A percentile compares a stretch with the other conserved stretches of the same genome.
These are phyloP conservation scores for Phytophthora pluvialis DNA, from an alignment of 352 stramenopile species.

Conservation along the genomic window DNA sequence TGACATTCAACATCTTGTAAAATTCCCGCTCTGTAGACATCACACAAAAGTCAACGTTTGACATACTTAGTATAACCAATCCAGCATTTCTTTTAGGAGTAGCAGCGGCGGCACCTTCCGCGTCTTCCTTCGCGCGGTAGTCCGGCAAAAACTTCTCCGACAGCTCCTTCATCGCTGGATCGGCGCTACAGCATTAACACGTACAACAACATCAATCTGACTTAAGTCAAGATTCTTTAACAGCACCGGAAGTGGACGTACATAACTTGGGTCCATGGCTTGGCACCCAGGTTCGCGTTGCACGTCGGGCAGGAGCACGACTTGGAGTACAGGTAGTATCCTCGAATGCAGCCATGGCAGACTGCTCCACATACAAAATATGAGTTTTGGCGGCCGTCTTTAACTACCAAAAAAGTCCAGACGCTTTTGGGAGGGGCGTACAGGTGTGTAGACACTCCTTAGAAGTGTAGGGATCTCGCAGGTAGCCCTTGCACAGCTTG, in stretches of 20 bases:
- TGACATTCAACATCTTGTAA: slow-evolving; percentile 59
- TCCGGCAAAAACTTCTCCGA: slow-evolving; percentile 57
- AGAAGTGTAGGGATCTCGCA: slow-evolving; percentile 72
- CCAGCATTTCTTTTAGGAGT: too few relatives aligned
- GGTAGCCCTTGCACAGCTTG: slow-evolving; percentile 71
- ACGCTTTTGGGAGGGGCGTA: slow-evolving; percentile 34
- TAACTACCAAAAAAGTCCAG: neutral
- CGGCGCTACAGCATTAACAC: slow-evolving; percentile 38
- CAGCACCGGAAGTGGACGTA: too few relatives aligned
- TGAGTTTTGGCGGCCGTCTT: neutral
- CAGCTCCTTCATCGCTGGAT: slow-evolving; percentile 66
- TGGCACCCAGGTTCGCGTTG: slow-evolving; percentile 49
- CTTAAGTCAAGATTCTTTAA: too few relatives aligned
- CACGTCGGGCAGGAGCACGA: slow-evolving; percentile 57
- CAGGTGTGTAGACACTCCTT: slow-evolving; percentile 85
- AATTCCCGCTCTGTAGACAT: slow-evolving; percentile 41
- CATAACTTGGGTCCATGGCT: slow-evolving; percentile 62
- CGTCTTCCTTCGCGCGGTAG: slow-evolving; percentile 44
- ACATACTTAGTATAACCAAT: neutral
- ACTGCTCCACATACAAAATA: slow-evolving; percentile 37
- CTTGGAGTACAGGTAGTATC: slow-evolving; percentile 46
- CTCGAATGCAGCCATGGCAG: slow-evolving; percentile 68
- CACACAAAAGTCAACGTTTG: neutral
- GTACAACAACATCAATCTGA: slow-evolving; percentile 3
- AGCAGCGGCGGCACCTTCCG: slow-evolving; percentile 38